Evolutionary conservation across 2,329 filamentous ascomycete genomes (phyloP).

Genomic region (Aspergillus neoniger): DNA sequence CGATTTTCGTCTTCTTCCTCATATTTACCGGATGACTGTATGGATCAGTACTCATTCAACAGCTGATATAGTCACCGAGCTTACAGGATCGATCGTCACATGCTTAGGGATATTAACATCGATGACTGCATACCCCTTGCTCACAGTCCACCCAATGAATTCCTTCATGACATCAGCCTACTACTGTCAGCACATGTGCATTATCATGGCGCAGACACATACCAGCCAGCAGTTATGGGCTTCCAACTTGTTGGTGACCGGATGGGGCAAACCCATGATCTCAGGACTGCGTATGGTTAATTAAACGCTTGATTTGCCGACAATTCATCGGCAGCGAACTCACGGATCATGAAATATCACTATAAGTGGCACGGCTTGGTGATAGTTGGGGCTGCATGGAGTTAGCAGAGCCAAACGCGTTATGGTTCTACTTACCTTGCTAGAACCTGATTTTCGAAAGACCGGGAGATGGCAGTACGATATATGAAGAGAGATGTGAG

Average conservation of each 20-base stretch:
- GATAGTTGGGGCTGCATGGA: constrained; percentile 60
- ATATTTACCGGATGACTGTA: constrained; percentile 34
- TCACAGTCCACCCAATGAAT: constrained; percentile 81
- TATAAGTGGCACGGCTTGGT: constrained; percentile 67
- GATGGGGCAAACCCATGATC: constrained; percentile 66
- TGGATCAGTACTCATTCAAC: constrained; percentile 17
- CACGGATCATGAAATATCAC: constrained; percentile 90
- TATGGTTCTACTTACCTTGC: constrained; percentile 59
- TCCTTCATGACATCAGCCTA: constrained; percentile 79
- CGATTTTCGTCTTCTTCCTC: constrained; percentile 53
- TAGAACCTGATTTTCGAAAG: constrained; percentile 83
- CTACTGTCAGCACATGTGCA: constrained; percentile 27
- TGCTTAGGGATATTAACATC: constrained; percentile 88
- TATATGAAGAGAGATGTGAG: constrained; percentile 83
- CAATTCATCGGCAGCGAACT: constrained; percentile 38
- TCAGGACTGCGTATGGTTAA: constrained; percentile 60
- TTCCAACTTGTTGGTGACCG: constrained; percentile 71
- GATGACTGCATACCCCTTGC: constrained; percentile 78
- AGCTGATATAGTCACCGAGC: constrained; percentile 7
- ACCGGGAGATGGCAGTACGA: constrained; percentile 68
- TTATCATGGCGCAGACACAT: constrained; percentile 44
- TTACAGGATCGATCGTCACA: constrained; percentile 64
- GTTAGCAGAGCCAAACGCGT: background rate
- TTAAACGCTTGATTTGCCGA: constrained; percentile 1
- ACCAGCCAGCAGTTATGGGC: constrained; percentile 88